These are phyloP conservation scores for Xylaria polymorpha DNA, from an alignment of 2,329 filamentous ascomycete species.

Conservation along the genomic window DNA sequence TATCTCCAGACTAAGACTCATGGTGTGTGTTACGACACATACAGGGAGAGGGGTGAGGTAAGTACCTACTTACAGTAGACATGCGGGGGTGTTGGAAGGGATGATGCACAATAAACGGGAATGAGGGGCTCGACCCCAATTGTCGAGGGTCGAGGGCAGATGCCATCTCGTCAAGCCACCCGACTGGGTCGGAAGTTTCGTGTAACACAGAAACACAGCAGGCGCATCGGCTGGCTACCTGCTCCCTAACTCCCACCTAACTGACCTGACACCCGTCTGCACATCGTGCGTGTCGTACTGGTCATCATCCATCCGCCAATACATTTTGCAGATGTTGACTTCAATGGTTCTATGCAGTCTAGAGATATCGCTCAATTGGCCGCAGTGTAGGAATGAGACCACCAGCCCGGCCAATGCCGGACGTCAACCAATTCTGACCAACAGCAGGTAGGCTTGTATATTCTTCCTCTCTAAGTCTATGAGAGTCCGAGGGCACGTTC, in stretches of 20 bases:
- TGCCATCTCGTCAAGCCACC: constrained; percentile 45
- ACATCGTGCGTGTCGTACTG: constrained; percentile 4
- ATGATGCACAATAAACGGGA: not conserved
- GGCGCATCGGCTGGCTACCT: constrained; percentile 9
- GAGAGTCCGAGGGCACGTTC: constrained; percentile 45
- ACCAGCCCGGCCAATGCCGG: constrained; percentile 9
- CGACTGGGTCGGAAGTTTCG: constrained; percentile 46
- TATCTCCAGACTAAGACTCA: not conserved
- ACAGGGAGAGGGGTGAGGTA: not conserved
- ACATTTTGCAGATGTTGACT: not conserved
- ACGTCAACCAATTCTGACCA: constrained; percentile 35
- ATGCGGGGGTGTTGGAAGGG: not conserved
- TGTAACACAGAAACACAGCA: constrained; percentile 40
- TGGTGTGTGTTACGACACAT: constrained; percentile 6
- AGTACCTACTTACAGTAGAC: not conserved
- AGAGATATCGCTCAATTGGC: not conserved
- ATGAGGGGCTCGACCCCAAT: constrained; percentile 33
- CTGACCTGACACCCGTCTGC: not conserved
- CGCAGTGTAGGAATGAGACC: not conserved
- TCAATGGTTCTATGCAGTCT: not conserved
- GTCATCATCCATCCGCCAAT: constrained; percentile 5
- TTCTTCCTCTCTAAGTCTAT: constrained; percentile 47
- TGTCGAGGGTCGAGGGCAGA: constrained; percentile 20
- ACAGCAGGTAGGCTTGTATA: constrained; percentile 11
- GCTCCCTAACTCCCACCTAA: too few species aligned